Evolutionary conservation across 2,329 filamentous ascomycete species (phyloP).

Genomic region (Aspergillus sp.): DNA sequence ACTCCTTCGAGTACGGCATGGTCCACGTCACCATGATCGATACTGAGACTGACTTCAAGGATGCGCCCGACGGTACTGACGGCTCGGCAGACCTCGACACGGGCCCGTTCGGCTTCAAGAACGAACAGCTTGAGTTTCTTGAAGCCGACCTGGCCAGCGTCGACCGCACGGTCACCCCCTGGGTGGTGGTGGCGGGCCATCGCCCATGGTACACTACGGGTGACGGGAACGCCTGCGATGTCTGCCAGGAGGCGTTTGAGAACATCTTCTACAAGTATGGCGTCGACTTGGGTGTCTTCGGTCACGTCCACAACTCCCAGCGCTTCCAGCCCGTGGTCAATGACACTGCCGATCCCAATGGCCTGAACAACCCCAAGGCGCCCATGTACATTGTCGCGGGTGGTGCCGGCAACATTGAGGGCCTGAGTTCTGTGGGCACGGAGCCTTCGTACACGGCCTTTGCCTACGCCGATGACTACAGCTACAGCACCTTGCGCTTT

Average conservation of each 20-base stretch:
- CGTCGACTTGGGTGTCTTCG: constrained; percentile 60
- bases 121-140: constrained; percentile 59
- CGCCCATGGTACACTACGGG: constrained; percentile 53
- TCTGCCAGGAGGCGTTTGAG: constrained; percentile 58
- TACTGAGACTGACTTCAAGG: constrained; percentile 59
- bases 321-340: constrained; percentile 46
- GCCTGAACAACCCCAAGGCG: constrained; percentile 53
- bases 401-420: constrained; percentile 60
- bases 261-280: constrained; percentile 57
- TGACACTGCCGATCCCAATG: constrained; percentile 45
- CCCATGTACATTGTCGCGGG: constrained; percentile 61
- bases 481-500: constrained; percentile 54
- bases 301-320: constrained; percentile 62
- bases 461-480: constrained; percentile 48
- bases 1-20: constrained; percentile 63
- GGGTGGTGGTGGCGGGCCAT: constrained; percentile 51
- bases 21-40: constrained; percentile 58
- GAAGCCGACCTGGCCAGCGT: constrained; percentile 59
- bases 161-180: constrained; percentile 58
- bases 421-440: constrained; percentile 46
- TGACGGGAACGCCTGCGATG: constrained; percentile 38
- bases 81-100: constrained; percentile 48
- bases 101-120: constrained; percentile 53
- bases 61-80: constrained; percentile 50
- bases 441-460: constrained; percentile 47